Base-by-base conservation (phyloP, 139 green algal species). In the Yamagishiella unicocca region DNA sequence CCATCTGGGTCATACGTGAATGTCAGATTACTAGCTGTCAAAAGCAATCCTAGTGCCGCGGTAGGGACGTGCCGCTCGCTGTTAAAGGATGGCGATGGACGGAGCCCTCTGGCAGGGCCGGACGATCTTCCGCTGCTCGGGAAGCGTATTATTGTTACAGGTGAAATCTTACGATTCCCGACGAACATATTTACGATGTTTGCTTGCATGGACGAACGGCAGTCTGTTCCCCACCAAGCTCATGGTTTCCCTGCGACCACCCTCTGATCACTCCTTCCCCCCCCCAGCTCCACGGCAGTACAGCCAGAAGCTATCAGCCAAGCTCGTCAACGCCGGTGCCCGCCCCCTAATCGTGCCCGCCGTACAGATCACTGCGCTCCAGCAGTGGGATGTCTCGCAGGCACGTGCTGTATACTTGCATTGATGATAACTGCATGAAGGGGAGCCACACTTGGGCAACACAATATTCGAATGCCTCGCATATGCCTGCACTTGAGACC, bases 261-360 rank as follows among this genome's bases (percentile, higher is more conserved):
- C n/a, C n/a, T n/a, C n/a, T n/a, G n/a, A n/a, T n/a, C n/a, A n/a
- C n/a, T n/a, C n/a, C n/a, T n/a, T n/a, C 67, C 19, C 37, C 5
- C 33, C 14, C 35, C 33, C 85, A 95, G 92, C 92, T 1, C 95
- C 95, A 1, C 68, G 93, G 6, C 94, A 96, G 81, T 97, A 97
- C 71, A 93, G 93, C 1, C 64, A 75, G 37, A 95, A 94, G 89
- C 89, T 97, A 35, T 70, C 58, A 0, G 53, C 50, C 19, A 82
- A 87, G 45, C 90, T 97, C 10, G 50, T 93, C 19, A 89, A 88
- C 29, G 89, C 92, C 33, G 94, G 94, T 4, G 92, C 93, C 7
- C 86, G 83, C 25, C 92, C 93, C 6, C 70, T 95, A 4, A 95
- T 94, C 92, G 24, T 96, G 12, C 95, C 95, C 19, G 85, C 74